phyloP scores from a whole-genome alignment of 2,329 filamentous ascomycete species.

The Epichloe scottii region DNA sequence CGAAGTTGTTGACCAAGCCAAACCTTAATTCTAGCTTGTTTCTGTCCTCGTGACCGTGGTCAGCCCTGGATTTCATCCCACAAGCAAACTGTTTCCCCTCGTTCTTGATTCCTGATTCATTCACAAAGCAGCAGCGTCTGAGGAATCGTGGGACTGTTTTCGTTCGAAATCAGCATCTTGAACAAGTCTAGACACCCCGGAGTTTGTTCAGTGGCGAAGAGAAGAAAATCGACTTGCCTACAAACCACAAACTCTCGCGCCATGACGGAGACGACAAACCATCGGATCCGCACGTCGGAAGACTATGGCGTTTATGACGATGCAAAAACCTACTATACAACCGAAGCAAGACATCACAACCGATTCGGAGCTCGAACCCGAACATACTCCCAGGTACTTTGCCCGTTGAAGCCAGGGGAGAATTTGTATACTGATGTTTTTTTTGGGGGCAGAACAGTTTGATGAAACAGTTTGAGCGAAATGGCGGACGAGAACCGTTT shows the following conservation, averaged over 20 bases:
- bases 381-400: slow-evolving; percentile 41
- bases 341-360: slow-evolving; percentile 40
- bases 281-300: slow-evolving; percentile 24
- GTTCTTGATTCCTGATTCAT: not conserved
- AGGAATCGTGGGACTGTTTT: too few relatives aligned
- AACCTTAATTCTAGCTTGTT: not conserved
- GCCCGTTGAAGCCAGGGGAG: not conserved
- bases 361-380: slow-evolving; percentile 37
- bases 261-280: slow-evolving; percentile 18
- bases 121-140: too few relatives aligned
- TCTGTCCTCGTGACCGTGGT: slow-evolving; percentile 1
- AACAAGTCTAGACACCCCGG: not conserved
- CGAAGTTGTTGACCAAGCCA: not conserved
- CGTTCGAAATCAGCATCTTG: not conserved
- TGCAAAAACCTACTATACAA: slow-evolving; percentile 46
- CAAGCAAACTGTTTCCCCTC: not conserved
- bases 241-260: slow-evolving; percentile 1
- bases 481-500: slow-evolving; percentile 41
- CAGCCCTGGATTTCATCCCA: not conserved
- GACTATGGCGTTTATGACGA: slow-evolving; percentile 43
- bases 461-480: slow-evolving; percentile 38
- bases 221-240: not conserved
- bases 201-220: not conserved
- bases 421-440: slow-evolving; percentile 9
- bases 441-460: slow-evolving; percentile 35